These are phyloP conservation scores for Pythium dissimile DNA, from an alignment of 352 stramenopile genomes.

Conservation along the genomic window DNA sequence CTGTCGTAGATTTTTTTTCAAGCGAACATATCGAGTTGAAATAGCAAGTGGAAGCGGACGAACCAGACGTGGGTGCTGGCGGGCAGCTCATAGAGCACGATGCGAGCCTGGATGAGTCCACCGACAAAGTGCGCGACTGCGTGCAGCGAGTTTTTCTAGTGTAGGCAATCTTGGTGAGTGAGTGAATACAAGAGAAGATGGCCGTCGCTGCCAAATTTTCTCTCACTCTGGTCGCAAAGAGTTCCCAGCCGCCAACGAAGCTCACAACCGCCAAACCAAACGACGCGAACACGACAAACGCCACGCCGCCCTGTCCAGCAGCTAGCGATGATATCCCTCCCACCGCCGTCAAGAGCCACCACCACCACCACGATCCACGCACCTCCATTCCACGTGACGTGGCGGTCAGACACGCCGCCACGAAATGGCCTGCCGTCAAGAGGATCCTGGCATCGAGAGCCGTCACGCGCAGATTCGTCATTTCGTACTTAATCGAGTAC, in stretches of 20 bases:
- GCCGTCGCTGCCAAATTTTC: not conserved
- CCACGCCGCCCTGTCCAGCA: constrained; percentile 17
- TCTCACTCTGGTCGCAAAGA: constrained; percentile 44
- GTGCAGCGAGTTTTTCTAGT: constrained; percentile 59
- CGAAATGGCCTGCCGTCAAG: constrained; percentile 53
- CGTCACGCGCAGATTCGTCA: constrained; percentile 3
- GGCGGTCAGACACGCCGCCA: constrained; percentile 45
- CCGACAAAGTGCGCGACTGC: constrained; percentile 58
- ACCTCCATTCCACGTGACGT: constrained; percentile 14
- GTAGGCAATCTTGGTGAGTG: no score
- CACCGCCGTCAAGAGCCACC: not conserved
- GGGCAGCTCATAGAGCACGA: constrained; percentile 39
- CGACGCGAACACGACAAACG: constrained; percentile 33
- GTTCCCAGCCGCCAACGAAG: constrained; percentile 45
- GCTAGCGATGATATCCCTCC: not conserved
- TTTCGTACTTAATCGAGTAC: constrained; percentile 25
- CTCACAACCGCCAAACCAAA: constrained; percentile 35
- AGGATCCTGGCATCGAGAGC: constrained; percentile 46
- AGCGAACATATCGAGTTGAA: no score
- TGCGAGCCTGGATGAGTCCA: constrained; percentile 52
- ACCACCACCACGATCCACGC: not conserved
- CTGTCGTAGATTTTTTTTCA: no score
- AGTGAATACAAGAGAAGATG: no score
- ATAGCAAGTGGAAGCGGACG: no score
- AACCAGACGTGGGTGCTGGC: constrained; percentile 42